Evolutionary conservation across 208 protist species (phyloP), one percentile per base, ranked within the genome.

Genomic region (Crithidia mellificae): DNA sequence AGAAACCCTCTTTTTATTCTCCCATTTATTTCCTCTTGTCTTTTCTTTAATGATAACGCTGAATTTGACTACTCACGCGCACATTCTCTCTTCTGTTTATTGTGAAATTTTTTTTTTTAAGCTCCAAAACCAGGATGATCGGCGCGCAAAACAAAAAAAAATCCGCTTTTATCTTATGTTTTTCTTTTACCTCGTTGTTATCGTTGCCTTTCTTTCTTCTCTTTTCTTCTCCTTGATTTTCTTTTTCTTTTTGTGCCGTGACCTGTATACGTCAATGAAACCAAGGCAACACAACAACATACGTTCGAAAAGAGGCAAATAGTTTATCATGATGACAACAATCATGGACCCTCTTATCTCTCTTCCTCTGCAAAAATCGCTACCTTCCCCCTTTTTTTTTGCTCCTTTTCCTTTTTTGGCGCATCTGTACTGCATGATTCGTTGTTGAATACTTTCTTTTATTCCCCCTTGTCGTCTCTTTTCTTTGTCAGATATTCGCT

Each of bases 401-500:
- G n/a, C n/a, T n/a, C 17, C 17, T 12, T 46, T n/a, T 46, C 4
- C n/a, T 6, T 46, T 6, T 46, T 47, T 61, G 47, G 4, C 22
- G 39, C 36, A 36, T 44, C 36, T 63, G 53, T 30, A 62, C 36
- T 52, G 50, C 38, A 22, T 43, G 22, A 55, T 24, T 54, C 36
- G 20, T 38, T 11, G 32, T 44, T 55, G 5, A 22, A 32, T 34
- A 34, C 36, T 1, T 70, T 59, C 6, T 65, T 77, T 5, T 67
- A 30, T 77, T 56, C 14, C n/a, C n/a, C n/a, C 34, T 66, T 63
- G 11, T 44, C 12, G 6, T 25, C 34, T 51, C 38, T 63, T 63
- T 51, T 30, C n/a, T 67, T 57, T 46, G 34, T 5, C 43, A 51
- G 27, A 30, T 2, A 17, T 6, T 34, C 27, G 49, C 4, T 25